Conservation (phyloP, 352 stramenopile species). For the Globisporangium parvum region DNA sequence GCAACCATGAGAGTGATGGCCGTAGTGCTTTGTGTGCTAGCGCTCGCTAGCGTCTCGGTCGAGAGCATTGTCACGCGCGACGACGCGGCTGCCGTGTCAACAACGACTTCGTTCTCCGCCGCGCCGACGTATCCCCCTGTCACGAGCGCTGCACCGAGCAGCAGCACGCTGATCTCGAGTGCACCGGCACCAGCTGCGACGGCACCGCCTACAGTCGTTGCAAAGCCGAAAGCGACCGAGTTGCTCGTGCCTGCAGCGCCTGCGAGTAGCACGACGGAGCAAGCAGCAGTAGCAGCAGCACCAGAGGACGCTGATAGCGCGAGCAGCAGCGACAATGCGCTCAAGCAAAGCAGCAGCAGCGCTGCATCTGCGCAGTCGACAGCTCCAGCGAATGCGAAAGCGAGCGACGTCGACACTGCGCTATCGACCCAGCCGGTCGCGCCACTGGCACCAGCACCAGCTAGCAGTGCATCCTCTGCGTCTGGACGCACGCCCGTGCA, state of each 20-base stretch:
- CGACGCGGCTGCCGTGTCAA: not conserved
- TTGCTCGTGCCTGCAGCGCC: not conserved
- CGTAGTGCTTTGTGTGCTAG: too few relatives aligned
- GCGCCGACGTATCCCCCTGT: not conserved
- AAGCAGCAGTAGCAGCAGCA: not conserved
- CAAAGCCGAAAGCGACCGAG: not conserved
- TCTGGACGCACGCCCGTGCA: not conserved
- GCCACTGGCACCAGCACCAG: too few relatives aligned
- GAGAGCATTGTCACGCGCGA: not conserved
- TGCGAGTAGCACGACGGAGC: not conserved
- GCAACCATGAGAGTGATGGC: too few relatives aligned
- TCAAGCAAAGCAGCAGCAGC: too few relatives aligned
- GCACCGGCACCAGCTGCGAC: not conserved
- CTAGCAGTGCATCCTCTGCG: not conserved
- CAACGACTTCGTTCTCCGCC: not conserved
- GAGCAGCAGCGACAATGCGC: too few relatives aligned
- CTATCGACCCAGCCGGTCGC: too few relatives aligned
- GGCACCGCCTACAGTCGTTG: too few relatives aligned
- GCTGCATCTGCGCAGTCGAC: too few relatives aligned
- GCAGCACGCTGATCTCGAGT: not conserved
- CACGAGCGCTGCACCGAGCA: not conserved
- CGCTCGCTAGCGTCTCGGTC: not conserved
- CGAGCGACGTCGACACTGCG: too few relatives aligned
- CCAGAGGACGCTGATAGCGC: not conserved
- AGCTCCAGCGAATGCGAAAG: too few relatives aligned